Base-by-base conservation (phyloP, 2,329 filamentous ascomycete species). In the Trichoderma semiorbis region DNA sequence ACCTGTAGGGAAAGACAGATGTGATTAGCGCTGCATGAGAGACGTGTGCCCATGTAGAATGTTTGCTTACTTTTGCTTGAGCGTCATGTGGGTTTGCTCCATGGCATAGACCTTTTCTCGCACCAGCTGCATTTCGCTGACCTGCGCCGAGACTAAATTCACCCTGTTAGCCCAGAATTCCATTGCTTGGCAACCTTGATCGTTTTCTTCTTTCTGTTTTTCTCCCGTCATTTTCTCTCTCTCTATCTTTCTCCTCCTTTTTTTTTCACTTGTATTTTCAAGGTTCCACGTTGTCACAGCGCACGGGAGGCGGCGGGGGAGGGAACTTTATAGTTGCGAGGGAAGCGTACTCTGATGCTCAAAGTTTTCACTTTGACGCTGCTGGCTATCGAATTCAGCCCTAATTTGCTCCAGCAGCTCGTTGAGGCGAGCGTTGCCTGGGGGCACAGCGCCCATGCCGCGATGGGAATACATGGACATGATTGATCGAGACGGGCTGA, bases 111-210 rank as follows among this genome's bases (percentile, higher is more conserved):
- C 93, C 83, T 97, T 98, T 80, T 95, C 92, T 74, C 95, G 89
- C 64, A 99, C 94, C 78, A 97, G 89, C 80, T 97, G 93, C 88
- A 98, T 96, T 84, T 99, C 96, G 78, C 95, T 92, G 75, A 98
- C 92, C 81, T 99, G 96, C 64, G 91, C 89, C 72, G 93, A 91
- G 79, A 98, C 96, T 98, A 81, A 76, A 77, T 71, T 70, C 65
- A 3, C 24, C 34, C 50, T 72, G 72, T 75, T 79, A 79, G 77
- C 65, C 28, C 55, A 57, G 28, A 18, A 16, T 43, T 24, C 26
- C 26, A 14, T 32, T 62, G 76, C 21, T 57, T 7, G 32, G 28
- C 28, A 32, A 11, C n/a, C 28, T 32, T 34, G 28, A 14, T 32
- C 18, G 28, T 18, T 14, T 36, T 65, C 21, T 36, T 28, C 5